These are phyloP conservation scores for Phytopythium oedochilum DNA, from an alignment of 352 stramenopile species.

Conservation along the genomic window DNA sequence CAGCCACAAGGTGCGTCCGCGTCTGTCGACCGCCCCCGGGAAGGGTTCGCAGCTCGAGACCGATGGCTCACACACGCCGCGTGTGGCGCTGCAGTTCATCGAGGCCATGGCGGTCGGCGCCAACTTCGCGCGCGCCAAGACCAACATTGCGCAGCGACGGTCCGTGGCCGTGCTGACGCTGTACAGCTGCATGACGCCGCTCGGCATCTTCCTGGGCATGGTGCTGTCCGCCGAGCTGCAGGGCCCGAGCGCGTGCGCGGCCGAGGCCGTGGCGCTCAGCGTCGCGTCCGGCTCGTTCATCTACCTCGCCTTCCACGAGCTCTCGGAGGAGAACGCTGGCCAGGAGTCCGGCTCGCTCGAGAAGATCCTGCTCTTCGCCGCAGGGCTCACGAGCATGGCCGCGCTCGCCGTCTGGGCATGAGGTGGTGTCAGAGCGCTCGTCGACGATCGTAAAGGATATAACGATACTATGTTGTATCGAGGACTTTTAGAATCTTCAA, in stretches of 20 bases:
- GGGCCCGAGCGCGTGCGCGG: slow-evolving; percentile 29
- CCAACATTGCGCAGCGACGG: slow-evolving; percentile 33
- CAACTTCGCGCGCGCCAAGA: slow-evolving; percentile 58
- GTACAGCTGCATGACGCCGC: slow-evolving; percentile 64
- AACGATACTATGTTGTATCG: background rate
- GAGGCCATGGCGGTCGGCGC: slow-evolving; percentile 60
- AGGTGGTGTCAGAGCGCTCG: background rate
- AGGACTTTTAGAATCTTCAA: too few relatives aligned
- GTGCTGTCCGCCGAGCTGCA: slow-evolving; percentile 37
- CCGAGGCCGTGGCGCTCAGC: slow-evolving; percentile 42
- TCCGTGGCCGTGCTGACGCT: slow-evolving; percentile 50
- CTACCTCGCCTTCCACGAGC: slow-evolving; percentile 63
- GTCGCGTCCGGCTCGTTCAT: slow-evolving; percentile 62
- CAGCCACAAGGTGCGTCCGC: slow-evolving; percentile 45
- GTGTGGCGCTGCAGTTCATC: too few relatives aligned
- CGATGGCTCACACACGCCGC: background rate
- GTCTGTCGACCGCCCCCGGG: background rate
- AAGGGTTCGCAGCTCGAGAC: background rate
- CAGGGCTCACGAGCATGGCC: slow-evolving; percentile 44
- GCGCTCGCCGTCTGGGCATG: slow-evolving; percentile 43
- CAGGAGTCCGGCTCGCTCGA: slow-evolving; percentile 30
- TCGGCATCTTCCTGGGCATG: slow-evolving; percentile 61
- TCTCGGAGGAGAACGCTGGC: slow-evolving; percentile 45
- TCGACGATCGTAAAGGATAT: background rate
- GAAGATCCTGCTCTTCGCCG: slow-evolving; percentile 52